These are phyloP conservation scores for Periconia sp. DNA, from an alignment of 2,329 filamentous ascomycete genomes.

Conservation along the genomic window DNA sequence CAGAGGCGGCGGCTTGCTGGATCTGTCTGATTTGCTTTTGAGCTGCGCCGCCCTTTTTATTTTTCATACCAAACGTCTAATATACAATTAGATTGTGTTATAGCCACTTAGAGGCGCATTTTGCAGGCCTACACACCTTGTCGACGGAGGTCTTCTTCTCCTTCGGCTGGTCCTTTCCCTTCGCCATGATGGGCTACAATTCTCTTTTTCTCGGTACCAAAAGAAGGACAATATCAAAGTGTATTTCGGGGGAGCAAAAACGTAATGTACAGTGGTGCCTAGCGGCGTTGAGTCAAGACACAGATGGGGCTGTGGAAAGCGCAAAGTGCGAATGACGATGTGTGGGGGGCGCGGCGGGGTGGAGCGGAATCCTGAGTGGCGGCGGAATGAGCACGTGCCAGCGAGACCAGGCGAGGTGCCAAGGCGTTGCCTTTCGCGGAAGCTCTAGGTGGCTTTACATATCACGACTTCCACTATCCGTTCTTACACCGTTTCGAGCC, in stretches of 20 bases:
- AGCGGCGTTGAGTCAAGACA: constrained; percentile 12
- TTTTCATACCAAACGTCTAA: constrained; percentile 99
- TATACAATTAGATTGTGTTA: constrained; percentile 12
- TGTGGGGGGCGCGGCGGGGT: constrained; percentile 33
- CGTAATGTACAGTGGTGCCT: no score
- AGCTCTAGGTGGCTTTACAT: constrained; percentile 29
- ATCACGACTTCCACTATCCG: background rate
- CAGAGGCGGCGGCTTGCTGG: constrained; percentile 71
- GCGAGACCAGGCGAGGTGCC: constrained; percentile 14
- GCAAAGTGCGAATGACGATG: constrained; percentile 45
- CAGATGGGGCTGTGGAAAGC: constrained; percentile 21
- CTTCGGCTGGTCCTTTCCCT: constrained; percentile 58
- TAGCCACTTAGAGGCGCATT: background rate
- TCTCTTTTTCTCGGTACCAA: no score
- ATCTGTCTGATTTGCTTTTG: constrained; percentile 74
- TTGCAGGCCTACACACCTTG: constrained; percentile 58
- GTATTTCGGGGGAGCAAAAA: no score
- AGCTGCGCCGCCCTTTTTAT: constrained; percentile 93
- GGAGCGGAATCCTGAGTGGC: constrained; percentile 27
- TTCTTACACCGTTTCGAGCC: background rate
- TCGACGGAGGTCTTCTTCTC: constrained; percentile 77
- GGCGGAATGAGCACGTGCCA: constrained; percentile 13
- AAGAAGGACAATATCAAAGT: no score
- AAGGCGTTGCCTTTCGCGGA: no score
- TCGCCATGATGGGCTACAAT: constrained; percentile 66